Evolutionary conservation across 768 basidiomycete genomes (phyloP), one percentile per base, ranked within the genome.

Genomic region (Cubamyces lactineus): DNA sequence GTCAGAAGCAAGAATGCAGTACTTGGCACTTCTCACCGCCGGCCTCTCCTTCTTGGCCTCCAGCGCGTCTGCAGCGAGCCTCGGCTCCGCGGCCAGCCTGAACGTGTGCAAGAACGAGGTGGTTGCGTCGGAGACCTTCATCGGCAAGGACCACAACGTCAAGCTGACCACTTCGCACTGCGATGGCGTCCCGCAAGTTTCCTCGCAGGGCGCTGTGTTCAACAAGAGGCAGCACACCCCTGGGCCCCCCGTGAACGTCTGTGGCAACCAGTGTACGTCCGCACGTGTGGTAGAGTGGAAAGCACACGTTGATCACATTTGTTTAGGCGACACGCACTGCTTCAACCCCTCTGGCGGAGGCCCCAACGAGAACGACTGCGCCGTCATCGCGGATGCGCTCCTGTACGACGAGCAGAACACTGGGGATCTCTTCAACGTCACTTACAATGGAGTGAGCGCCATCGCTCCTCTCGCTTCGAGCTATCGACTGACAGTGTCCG

Each of bases 321-420:
- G 6, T 34, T 1, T 11, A 34, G 34, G 34, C 46, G 70, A 62
- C 60, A 79, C 76, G 6, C 77, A 79, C 69, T 83, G 80, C 74
- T 83, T 81, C 74, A 59, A 66, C 11, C 78, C 79, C 2, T 64
- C 78, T 2, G 80, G 79, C 19, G 80, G 80, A 66, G 82, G 80
- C 34, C 82, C 81, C 1, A 72, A 80, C 69, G 79, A 79, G 3
- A 77, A 78, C 59, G 80, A 84, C 19, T 82, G 79, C 63, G 71
- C 77, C 67, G 72, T 83, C 55, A 82, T 84, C 60, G 76, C 80
- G 5, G 80, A 82, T 57, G 81, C 82, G 5, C 65, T 83, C 59
- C 73, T 75, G 2, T 84, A 74, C 63, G 78, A 80, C 62, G 76
- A 76, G 54, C 74, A 82, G 72, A 81, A 82, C 66, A 72, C 75